Evolutionary conservation across 139 green algal genomes (phyloP).

Genomic region (Picochlorum costavermella): DNA sequence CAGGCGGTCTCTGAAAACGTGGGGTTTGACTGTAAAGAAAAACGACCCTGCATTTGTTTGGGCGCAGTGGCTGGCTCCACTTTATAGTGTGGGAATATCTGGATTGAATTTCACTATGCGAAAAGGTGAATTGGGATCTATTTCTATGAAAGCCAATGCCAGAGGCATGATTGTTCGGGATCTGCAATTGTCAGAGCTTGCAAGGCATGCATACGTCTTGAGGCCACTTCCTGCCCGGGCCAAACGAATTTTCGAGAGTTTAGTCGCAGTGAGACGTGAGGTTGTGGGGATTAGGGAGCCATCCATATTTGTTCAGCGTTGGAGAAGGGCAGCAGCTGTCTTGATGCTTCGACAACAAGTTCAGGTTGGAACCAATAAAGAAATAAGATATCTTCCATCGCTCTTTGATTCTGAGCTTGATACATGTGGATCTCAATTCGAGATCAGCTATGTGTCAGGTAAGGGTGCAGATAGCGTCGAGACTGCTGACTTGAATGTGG

Average conservation of each 20-base stretch:
- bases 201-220: slow-evolving; percentile 37
- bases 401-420: no score
- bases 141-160: slow-evolving; percentile 14
- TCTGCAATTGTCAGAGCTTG: slow-evolving; percentile 33
- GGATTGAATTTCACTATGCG: slow-evolving; percentile 10
- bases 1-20: slow-evolving; percentile 16
- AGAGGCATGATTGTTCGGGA: slow-evolving; percentile 41
- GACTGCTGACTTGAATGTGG: slow-evolving; percentile 1
- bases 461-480: no score
- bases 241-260: slow-evolving; percentile 13
- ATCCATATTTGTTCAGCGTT: no score
- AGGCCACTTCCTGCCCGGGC: slow-evolving; percentile 38
- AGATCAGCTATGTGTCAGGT: neutral
- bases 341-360: no score
- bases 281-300: slow-evolving; percentile 18
- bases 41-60: slow-evolving; percentile 32
- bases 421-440: neutral
- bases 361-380: no score
- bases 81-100: slow-evolving; percentile 39
- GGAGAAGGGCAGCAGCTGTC: no score
- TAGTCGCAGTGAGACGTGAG: slow-evolving; percentile 13
- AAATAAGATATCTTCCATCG: no score
- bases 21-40: slow-evolving; percentile 23
- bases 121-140: slow-evolving; percentile 19
- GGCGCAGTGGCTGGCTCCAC: slow-evolving; percentile 31